Evolutionary conservation across 2,329 filamentous ascomycete genomes (phyloP), one percentile per base, ranked within the genome.

Genomic region (Neofusicoccum ribis): DNA sequence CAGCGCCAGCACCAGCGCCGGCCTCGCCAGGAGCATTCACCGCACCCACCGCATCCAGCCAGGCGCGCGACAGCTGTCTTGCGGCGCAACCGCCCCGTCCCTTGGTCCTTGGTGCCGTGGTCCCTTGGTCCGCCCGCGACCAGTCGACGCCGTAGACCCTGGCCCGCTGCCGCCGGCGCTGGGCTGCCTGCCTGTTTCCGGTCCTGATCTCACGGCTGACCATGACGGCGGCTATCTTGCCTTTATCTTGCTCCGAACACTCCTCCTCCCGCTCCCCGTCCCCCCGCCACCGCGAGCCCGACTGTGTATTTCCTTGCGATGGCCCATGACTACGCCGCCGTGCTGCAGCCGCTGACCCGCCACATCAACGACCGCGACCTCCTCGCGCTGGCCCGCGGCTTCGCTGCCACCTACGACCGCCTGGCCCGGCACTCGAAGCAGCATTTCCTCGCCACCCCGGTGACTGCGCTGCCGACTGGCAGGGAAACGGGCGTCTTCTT

Each of bases 401-500:
- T 77, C 67, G 74, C 76, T 64, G 72, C 73, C 46, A 77, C 74
- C 17, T 79, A 76, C 67, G 67, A 61, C 39, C 47, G 70, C 41
- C 72, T 79, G 7, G 77, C 77, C 20, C 72, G 70, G 43, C 68
- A 66, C 7, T 79, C 77, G 17, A 72, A 71, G 20, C 73, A 78
- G 36, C 77, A 79, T 68, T 79, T 79, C 62, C 68, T 79, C 20
- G 72, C 75, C 50, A 79, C 77, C 2, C 77, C 77, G 7, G 75
- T 79, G 14, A 78, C 76, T 43, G 74, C 73, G 3, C 68, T 79
- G 15, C 77, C 77, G 5, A 76, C 83, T 84, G 68, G 88, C 82
- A 65, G 88, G 88, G 77, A 89, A 87, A 77, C 88, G 87, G 88
- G 90, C 77, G 83, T 84, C 71, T 70, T 69, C 54, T 69, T 77